Base-by-base conservation (phyloP, 345 rosid species). In the Gossypium herbaceum region DNA sequence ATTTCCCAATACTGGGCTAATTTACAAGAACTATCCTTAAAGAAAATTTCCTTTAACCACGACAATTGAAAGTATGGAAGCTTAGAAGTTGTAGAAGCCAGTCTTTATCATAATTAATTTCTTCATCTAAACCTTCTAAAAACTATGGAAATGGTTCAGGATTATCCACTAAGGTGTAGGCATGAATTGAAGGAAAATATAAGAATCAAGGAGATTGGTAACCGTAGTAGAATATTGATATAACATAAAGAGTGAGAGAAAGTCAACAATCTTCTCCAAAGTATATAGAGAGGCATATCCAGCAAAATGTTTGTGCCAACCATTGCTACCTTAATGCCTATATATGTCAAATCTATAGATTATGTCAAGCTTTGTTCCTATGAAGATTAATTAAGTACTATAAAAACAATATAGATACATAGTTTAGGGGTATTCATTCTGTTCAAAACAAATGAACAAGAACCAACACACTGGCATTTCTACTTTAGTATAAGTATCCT, bases 21-120 rank as follows among this genome's bases (percentile, higher is more conserved):
- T 63, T 63, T 63, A 63, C 48, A 63, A 41, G 68, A 63, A 7
- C 68, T 63, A 63, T 39, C 25, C 25, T 63, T 39, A 41, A 24
- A 39, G 7, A 63, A 63, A 17, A 1, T 8, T 39, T n/a, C 41
- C 48, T 41, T 63, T n/a, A 63, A 63, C 41, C 7, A 39, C 22
- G 12, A 63, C n/a, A 63, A 63, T 2, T 41, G 22, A 63, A 61
- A 59, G 20, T 29, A 15, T 29, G 44, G 9, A 39, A 9, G 7
- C 25, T 63, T 11, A 5, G 9, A 39, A 39, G 12, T 63, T 39
- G 47, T 63, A 63, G 68, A 39, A 63, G 15, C 8, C 25, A 4
- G 6, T 17, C 24, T 63, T 63, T 41, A 43, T 19, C 3, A 63
- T 47, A 63, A 63, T 15, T n/a, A 63, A 63, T 39, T 63, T 39